Evolutionary conservation across 1,284 basidiomycete genomes (phyloP), one percentile per base, ranked within the genome.

Genomic region (Rugosomyces carneus): DNA sequence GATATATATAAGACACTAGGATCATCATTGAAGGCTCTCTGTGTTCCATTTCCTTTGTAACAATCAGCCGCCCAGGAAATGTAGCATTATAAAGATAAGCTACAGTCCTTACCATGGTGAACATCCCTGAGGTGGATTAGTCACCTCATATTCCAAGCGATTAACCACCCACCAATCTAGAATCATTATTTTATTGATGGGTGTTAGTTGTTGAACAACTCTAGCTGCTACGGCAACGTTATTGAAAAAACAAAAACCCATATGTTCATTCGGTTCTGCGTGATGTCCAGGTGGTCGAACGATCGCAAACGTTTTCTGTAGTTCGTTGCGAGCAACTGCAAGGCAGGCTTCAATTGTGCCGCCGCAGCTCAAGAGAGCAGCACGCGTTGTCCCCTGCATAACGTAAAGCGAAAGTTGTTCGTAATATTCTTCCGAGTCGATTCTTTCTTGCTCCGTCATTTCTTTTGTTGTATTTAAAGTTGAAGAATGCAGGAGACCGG

Each of bases 181-280:
- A 58, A 99, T 97, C 55, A 99, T 62, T 11, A 99, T 82, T 58
- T 80, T 89, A 61, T 83, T 88, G 44, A 87, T 68, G 1, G 77
- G 61, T 0, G 86, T 87, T 36, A 74, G 60, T 49, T 84, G 72
- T 58, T 86, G 89, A 23, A 84, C 78, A 27, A 88, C 93, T 63
- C 77, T 81, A 37, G 90, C 79, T 1, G 94, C 94, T 5, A 99
- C 88, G 1, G 95, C 89, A 16, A 96, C 94, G 58, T 99, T 99
- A 67, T 99, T 99, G 72, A 93, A 97, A 70, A 99, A 94, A 67
- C 96, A 99, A 66, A 99, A 99, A 0, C 96, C 96, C 90, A 97
- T 97, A 59, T 93, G 89, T 61, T 93, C 89, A 53, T 95, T 87
- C 1, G 96, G 96, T 65, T 99, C 96, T 15, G 96, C 95, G 59